Evolutionary conservation across 2,329 filamentous ascomycete genomes (phyloP), one percentile per base, ranked within the genome.

Genomic region (Ascocoryne sarcoides): DNA sequence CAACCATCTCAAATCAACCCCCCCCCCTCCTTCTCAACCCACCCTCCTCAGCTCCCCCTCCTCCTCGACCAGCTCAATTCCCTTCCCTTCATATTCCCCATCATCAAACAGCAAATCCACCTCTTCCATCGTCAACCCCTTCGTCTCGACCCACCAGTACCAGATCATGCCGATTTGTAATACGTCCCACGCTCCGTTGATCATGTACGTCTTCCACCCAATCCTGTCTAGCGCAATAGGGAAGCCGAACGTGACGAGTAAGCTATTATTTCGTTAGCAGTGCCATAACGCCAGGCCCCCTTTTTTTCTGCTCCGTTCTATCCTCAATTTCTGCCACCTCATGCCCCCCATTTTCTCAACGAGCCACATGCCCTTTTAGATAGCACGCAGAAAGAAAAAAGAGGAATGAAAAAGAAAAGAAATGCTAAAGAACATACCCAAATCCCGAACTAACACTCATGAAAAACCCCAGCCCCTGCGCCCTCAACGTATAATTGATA

Each of bases 401-500:
- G 23, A 26, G 23, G 7, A 26, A 26, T 7, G 23, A 26, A 26
- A 26, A 12, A 26, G 23, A 26, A 26, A 26, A 26, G n/a, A n/a
- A n/a, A n/a, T n/a, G n/a, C n/a, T n/a, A n/a, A 26, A 26, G 7
- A 7, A 26, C 23, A 26, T 26, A 26, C 23, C 23, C 23, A 26
- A 26, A 26, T 7, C 23, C 23, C 7, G 7, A 7, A 26, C 23
- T 12, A 26, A 26, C 23, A 26, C 23, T 26, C 7, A 49, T 37
- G 7, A 62, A 65, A 31, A 65, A 52, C 1, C 62, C 65, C 44
- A 70, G 50, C 1, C 68, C 69, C 35, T 68, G 67, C 1, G 68
- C 68, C 20, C 69, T 63, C 32, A 71, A 67, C 1, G 65, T 64
- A 46, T 69, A 71, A 48, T 68, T 65, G 52, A 71, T 60, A 10